Evolutionary conservation across 306 rosid species (phyloP), one percentile per base, ranked within the genome.

Genomic region (Cucurbita pepo): DNA sequence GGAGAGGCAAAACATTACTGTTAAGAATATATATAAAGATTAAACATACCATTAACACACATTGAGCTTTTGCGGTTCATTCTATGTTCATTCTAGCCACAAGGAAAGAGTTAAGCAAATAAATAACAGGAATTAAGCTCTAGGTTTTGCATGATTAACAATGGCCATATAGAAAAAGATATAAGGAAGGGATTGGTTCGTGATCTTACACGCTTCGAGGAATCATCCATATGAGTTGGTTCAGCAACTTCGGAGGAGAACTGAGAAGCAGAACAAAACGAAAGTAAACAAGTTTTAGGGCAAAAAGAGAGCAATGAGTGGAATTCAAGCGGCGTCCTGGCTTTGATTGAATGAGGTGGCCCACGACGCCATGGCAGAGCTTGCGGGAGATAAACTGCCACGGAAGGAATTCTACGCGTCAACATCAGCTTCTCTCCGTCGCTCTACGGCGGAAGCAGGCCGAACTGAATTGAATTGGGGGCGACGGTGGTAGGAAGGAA

Each of bases 371-470:
- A 71, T 41, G 88, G 76, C 45, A 74, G 14, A 64, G 83, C 78
- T 52, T 81, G 51, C 36, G 81, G 63, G n/a, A 81, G 12, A 51
- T 79, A 80, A 64, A 75, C 69, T 77, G 86, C 86, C 84, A 79
- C 69, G 14, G 82, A 85, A 12, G 91, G 88, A 62, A 86, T 66
- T 36, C 87, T 87, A n/a, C 85, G 88, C 38, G 81, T 70, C 81
- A 87, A 47, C 92, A 88, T 87, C 80, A 5, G 51, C 30, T 43
- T 41, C 66, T 21, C 72, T 21, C 41, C 22, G 56, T 12, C 30
- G 22, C 76, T 55, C 36, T 8, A 44, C 12, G 1, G 63, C 76
- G 4, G 40, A 11, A 51, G 30, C 45, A 14, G 50, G 48, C 38
- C 10, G 64, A 55, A 38, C 18, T 52, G 36, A 56, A 21, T 10